A percentile compares a stretch with the other conserved stretches of the same genome.
Conservation (phyloP, 495 filamentous ascomycete species). For the Aspergillus heteromorphus region DNA sequence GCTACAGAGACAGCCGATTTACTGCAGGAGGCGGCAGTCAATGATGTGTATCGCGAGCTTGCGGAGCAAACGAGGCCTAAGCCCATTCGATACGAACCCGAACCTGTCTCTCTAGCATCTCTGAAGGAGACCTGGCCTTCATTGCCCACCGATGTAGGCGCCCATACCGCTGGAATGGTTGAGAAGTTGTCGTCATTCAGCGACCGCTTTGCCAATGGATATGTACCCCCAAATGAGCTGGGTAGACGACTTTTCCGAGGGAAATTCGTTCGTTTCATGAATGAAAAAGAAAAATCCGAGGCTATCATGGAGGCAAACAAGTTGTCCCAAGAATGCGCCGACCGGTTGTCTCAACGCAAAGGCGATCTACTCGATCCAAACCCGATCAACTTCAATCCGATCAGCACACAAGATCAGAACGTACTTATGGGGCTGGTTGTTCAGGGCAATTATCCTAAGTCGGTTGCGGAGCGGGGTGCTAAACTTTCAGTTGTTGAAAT, state of each 20-base stretch:
- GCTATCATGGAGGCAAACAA: conserved; percentile 33
- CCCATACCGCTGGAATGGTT: conserved; percentile 26
- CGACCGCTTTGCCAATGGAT: conserved; percentile 35
- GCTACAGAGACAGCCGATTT: conserved; percentile 25
- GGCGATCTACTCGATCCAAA: conserved; percentile 36
- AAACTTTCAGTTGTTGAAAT: conserved; percentile 29
- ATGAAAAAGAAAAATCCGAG: conserved; percentile 33
- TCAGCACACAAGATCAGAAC: conserved; percentile 53
- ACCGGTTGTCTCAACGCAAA: conserved; percentile 36
- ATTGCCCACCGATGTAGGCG: conserved; percentile 29
- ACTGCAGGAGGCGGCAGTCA: conserved; percentile 19
- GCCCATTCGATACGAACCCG: conserved; percentile 33
- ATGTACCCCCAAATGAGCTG: conserved; percentile 34
- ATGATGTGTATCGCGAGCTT: conserved; percentile 30
- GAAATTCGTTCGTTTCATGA: conserved; percentile 37
- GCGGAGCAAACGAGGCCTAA: conserved; percentile 24
- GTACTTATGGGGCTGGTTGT: conserved; percentile 70
- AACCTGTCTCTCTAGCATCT: conserved; percentile 21
- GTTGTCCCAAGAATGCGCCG: conserved; percentile 33
- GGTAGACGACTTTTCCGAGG: conserved; percentile 36
- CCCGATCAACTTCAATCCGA: conserved; percentile 29
- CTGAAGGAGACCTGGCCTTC: conserved; percentile 41
- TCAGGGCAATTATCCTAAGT: conserved; percentile 39
- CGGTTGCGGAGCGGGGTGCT: conserved; percentile 10
- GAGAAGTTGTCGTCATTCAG: conserved; percentile 34